Evolutionary conservation across 768 basidiomycete genomes (phyloP), one percentile per base, ranked within the genome.

Genomic region (Clitopilus hobsonii): DNA sequence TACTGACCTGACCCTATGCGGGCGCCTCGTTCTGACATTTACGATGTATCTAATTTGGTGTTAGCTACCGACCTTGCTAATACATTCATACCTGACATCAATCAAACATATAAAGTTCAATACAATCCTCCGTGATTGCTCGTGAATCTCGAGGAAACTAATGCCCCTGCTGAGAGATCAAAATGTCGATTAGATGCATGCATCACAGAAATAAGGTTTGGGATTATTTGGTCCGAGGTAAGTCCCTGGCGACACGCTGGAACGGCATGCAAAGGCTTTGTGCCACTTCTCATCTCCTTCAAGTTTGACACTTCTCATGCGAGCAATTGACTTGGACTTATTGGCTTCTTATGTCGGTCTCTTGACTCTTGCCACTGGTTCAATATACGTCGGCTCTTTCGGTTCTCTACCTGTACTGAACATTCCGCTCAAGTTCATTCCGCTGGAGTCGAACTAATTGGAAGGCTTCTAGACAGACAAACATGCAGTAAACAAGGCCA

Each of bases 291-390:
- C 52, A 48, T 36, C 38, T 47, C 25, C 25, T 22, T 30, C 38
- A 52, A 48, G 20, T 49, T 55, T 47, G 24, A 30, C 18, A 45
- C 41, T 27, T 54, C 47, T 36, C 45, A 52, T 52, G 14, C 63
- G 61, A 58, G 52, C 30, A 50, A 56, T 67, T 58, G 72, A 88
- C 68, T 84, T 78, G 81, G 83, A 82, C 61, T 63, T 87, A 47
- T 58, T 89, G 25, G 80, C 80, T 0, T 85, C 89, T 29, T 90
- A 88, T 61, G 82, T 72, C 5, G 91, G 89, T 6, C 72, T 92
- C 5, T 67, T 91, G 51, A 67, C 69, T 28, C 77, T 91, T 22
- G 91, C 91, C 1, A 78, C 71, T 50, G 61, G 67, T n/a, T 84
- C 86, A 25, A 79, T 93, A 45, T 91, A 86, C 61, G 77, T 78